phyloP scores from a whole-genome alignment of 805 yeast species.

The Komagataella kurtzmanii region DNA sequence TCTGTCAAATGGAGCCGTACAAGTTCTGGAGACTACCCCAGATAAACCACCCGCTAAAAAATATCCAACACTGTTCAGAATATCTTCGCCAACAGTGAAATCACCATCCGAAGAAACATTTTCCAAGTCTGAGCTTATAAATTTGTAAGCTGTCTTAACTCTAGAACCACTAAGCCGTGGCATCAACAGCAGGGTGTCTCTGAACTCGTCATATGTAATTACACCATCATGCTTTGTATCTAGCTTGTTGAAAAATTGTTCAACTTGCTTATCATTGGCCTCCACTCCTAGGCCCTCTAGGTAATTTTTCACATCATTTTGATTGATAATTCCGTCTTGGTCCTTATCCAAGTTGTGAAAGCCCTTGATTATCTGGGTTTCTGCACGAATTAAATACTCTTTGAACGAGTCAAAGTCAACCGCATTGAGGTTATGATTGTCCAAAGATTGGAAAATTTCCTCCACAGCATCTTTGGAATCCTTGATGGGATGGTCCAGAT shows the following conservation, averaged over 20 bases:
- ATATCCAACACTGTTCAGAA: constrained; percentile 75
- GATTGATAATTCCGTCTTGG: constrained; percentile 56
- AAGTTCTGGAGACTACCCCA: constrained; percentile 91
- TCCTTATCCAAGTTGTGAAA: constrained; percentile 58
- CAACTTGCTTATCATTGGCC: constrained; percentile 39
- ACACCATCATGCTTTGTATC: constrained; percentile 48
- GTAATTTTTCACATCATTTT: constrained; percentile 55
- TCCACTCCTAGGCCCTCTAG: constrained; percentile 38
- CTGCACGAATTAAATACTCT: constrained; percentile 51
- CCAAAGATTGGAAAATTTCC: constrained; percentile 45
- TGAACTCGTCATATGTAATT: constrained; percentile 76
- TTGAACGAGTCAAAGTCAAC: constrained; percentile 58
- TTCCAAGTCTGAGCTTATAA: constrained; percentile 61
- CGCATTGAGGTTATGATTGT: constrained; percentile 37
- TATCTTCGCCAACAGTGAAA: constrained; percentile 68
- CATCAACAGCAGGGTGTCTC: constrained; percentile 68
- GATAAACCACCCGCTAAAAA: constrained; percentile 92
- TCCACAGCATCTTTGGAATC: constrained; percentile 45
- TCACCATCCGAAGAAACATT: constrained; percentile 89
- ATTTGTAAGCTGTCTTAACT: constrained; percentile 68
- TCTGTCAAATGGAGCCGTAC: constrained; percentile 95
- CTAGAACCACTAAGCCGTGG: constrained; percentile 73
- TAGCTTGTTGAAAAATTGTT: constrained; percentile 38
- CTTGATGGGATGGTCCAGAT: constrained; percentile 50
- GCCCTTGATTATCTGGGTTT: constrained; percentile 55